Evolutionary conservation across 192 early-diverging fungal species (phyloP).

Genomic region (Pilaira anomala): DNA sequence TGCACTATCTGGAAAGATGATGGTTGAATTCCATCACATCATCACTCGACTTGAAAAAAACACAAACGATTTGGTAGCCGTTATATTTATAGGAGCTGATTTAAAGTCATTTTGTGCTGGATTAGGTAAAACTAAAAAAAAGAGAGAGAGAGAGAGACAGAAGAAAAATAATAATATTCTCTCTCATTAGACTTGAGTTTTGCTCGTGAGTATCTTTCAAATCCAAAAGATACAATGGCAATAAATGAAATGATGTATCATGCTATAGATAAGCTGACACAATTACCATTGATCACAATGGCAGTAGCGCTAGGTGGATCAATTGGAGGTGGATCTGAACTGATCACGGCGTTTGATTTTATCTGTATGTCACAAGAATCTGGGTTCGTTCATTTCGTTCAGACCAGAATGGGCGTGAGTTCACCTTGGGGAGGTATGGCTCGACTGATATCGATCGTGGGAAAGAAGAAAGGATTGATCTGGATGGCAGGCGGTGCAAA

Average conservation of each 20-base stretch:
- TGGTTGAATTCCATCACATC: constrained; percentile 55
- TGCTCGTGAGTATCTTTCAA: constrained; percentile 45
- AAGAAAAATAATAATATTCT: background rate
- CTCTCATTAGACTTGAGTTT: constrained; percentile 45
- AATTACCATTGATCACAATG: constrained; percentile 55
- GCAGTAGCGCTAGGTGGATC: constrained; percentile 61
- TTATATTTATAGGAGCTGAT: constrained; percentile 41
- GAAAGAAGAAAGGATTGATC: constrained; percentile 43
- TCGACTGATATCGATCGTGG: constrained; percentile 43
- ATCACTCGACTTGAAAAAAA: constrained; percentile 46
- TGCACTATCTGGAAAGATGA: constrained; percentile 59
- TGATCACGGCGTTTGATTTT: constrained; percentile 58
- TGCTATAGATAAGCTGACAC: constrained; percentile 47
- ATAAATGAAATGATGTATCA: constrained; percentile 62
- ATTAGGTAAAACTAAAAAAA: constrained; percentile 33
- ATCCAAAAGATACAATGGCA: constrained; percentile 34
- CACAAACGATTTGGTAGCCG: constrained; percentile 31
- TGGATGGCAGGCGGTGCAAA: constrained; percentile 44
- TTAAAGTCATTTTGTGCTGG: constrained; percentile 48
- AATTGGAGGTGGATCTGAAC: constrained; percentile 66
- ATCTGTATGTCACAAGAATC: constrained; percentile 41
- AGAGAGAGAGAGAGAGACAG: too few relatives aligned
- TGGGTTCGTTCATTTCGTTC: constrained; percentile 44
- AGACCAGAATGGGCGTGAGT: constrained; percentile 57
- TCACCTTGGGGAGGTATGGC: constrained; percentile 64